phyloP scores from a whole-genome alignment of 1,284 basidiomycete species.

The Fomitopsis pinicola region DNA sequence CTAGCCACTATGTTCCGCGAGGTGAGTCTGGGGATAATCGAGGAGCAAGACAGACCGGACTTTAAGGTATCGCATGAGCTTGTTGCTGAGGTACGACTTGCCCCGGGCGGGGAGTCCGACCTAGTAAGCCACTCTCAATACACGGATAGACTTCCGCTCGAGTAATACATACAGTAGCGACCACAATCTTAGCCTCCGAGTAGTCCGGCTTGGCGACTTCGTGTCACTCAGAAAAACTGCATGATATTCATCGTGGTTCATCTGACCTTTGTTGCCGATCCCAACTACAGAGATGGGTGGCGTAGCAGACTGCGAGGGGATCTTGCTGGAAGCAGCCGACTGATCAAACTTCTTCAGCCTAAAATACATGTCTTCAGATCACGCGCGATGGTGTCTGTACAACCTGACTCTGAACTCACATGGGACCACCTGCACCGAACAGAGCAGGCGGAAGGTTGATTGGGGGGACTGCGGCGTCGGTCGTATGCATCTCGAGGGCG shows the following conservation, averaged over 20 bases:
- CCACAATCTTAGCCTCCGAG: slow-evolving; percentile 96
- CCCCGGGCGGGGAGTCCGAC: slow-evolving; percentile 81
- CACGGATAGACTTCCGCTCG: background rate
- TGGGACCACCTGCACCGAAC: slow-evolving; percentile 35
- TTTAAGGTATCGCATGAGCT: slow-evolving; percentile 77
- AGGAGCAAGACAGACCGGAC: slow-evolving; percentile 32
- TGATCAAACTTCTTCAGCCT: slow-evolving; percentile 81
- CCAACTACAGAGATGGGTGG: slow-evolving; percentile 77
- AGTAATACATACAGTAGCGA: slow-evolving; percentile 78
- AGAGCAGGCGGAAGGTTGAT: slow-evolving; percentile 23
- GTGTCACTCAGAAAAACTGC: background rate
- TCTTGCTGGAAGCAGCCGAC: slow-evolving; percentile 61
- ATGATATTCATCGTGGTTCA: background rate
- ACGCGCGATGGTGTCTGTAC: background rate
- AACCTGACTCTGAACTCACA: slow-evolving; percentile 22
- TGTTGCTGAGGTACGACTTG: slow-evolving; percentile 84
- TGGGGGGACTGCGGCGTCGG: slow-evolving; percentile 4
- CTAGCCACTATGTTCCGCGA: slow-evolving; percentile 75
- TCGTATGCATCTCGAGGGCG: slow-evolving; percentile 25
- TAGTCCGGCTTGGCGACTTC: slow-evolving; percentile 95
- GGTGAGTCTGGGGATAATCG: slow-evolving; percentile 1
- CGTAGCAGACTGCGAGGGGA: slow-evolving; percentile 63
- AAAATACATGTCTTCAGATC: background rate
- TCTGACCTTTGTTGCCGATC: slow-evolving; percentile 73
- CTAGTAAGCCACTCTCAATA: slow-evolving; percentile 27